Conservation (phyloP, 345 rosid species). For the Brassica carinata region DNA sequence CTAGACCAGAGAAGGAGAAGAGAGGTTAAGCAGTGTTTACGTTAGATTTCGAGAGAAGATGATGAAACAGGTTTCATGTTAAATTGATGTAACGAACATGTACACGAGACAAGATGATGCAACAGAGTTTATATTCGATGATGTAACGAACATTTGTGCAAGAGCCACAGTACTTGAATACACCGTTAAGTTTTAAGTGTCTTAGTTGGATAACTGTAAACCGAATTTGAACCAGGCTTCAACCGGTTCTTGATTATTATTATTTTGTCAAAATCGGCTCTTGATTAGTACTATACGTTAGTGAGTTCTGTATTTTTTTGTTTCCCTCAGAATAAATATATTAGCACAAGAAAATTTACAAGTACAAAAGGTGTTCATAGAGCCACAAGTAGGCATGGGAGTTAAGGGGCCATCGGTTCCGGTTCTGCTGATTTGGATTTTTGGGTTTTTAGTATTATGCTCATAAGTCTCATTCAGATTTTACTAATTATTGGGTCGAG, state of each 20-base stretch:
- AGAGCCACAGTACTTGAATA: background rate
- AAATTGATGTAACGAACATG: constrained; percentile 13
- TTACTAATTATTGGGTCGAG: too few relatives aligned
- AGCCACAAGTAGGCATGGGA: too few relatives aligned
- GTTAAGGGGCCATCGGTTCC: too few relatives aligned
- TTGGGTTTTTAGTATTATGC: too few relatives aligned
- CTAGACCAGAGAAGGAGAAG: constrained; percentile 58
- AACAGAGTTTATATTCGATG: background rate
- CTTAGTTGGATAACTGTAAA: background rate
- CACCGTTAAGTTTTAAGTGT: background rate
- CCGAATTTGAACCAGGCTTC: background rate
- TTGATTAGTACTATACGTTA: too few relatives aligned
- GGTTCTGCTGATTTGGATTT: too few relatives aligned
- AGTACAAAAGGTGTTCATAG: too few relatives aligned
- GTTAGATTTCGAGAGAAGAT: background rate
- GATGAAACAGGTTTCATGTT: constrained; percentile 9
- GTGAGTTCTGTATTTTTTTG: too few relatives aligned
- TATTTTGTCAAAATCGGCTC: too few relatives aligned
- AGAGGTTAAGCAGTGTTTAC: constrained; percentile 25
- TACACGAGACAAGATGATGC: background rate
- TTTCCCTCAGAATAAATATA: too few relatives aligned
- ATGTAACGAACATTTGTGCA: background rate
- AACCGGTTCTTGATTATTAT: background rate
- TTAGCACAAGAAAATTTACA: too few relatives aligned
- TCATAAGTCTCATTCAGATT: too few relatives aligned